Conservation (phyloP, 2,329 filamentous ascomycete species). For the Cercospora sojina region DNA sequence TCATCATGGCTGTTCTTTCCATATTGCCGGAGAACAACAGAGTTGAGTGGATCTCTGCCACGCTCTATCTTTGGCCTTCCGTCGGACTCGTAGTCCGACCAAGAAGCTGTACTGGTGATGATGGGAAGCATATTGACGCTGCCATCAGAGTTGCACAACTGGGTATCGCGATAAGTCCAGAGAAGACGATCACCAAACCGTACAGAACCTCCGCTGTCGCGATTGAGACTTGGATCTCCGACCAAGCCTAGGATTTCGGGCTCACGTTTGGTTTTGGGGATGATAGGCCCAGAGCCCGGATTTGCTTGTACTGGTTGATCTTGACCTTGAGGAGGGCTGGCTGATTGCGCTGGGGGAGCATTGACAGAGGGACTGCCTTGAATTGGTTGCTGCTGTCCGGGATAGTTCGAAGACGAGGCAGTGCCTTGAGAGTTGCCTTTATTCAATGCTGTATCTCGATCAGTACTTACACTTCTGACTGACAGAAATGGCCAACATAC, state of each 20-base stretch:
- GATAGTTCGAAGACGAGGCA: constrained; percentile 6
- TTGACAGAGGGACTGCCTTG: not conserved
- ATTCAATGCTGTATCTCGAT: constrained; percentile 1
- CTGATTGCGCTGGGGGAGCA: not conserved
- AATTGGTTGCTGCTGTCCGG: constrained; percentile 12
- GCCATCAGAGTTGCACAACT: constrained; percentile 19
- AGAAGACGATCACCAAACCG: constrained; percentile 22
- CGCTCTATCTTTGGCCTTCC: constrained; percentile 20
- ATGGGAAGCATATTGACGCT: constrained; percentile 22
- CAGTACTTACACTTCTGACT: not conserved
- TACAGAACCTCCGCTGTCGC: constrained; percentile 23
- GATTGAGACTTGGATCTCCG: constrained; percentile 20
- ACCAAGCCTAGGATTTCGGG: constrained; percentile 20
- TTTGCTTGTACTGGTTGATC: constrained; percentile 10
- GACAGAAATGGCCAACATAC: not conserved
- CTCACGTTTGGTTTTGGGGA: constrained; percentile 20
- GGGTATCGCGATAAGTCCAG: constrained; percentile 25
- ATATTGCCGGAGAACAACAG: constrained; percentile 17
- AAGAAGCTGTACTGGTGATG: constrained; percentile 24
- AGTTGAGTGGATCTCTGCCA: constrained; percentile 8
- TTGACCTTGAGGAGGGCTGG: not conserved
- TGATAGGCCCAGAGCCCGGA: constrained; percentile 14
- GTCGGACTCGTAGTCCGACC: constrained; percentile 19
- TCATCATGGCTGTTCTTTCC: constrained; percentile 16
- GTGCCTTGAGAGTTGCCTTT: constrained; percentile 6